phyloP scores from a whole-genome alignment of 305 asterid species.

The Fraxinus nigra region DNA sequence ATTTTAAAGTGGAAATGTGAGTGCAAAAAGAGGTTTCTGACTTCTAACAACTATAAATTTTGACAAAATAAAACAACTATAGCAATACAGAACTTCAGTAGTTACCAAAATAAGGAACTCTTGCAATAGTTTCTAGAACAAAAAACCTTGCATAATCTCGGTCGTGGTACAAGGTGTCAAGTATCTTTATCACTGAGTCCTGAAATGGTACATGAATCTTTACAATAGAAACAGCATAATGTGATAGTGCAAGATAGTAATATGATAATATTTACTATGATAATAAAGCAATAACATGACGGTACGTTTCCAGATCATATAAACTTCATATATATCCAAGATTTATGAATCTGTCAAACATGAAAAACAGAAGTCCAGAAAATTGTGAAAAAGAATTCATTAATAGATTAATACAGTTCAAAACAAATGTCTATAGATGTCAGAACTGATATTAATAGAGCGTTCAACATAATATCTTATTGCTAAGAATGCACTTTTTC shows the following conservation, averaged over 20 bases:
- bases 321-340: not conserved
- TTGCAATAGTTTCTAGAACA: slow-evolving; percentile 94
- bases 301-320: not conserved
- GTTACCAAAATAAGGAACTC: slow-evolving; percentile 98
- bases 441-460: not conserved
- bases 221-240: slow-evolving; percentile 18
- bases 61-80: not conserved
- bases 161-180: slow-evolving; percentile 76
- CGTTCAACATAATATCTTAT: not conserved
- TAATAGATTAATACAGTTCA: not conserved
- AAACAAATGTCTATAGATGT: not conserved
- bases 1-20: not conserved
- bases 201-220: slow-evolving; percentile 38
- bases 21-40: slow-evolving; percentile 6
- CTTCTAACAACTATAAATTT: not conserved
- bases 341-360: not conserved
- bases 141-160: slow-evolving; percentile 84
- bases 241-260: not conserved
- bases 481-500: not conserved
- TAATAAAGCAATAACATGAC: not conserved
- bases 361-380: not conserved
- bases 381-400: not conserved
- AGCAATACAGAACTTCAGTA: slow-evolving; percentile 21
- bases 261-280: not conserved
- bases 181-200: slow-evolving; percentile 89